These are phyloP conservation scores for Gymnopilus junonius DNA, from an alignment of 768 basidiomycete genomes.

Conservation along the genomic window DNA sequence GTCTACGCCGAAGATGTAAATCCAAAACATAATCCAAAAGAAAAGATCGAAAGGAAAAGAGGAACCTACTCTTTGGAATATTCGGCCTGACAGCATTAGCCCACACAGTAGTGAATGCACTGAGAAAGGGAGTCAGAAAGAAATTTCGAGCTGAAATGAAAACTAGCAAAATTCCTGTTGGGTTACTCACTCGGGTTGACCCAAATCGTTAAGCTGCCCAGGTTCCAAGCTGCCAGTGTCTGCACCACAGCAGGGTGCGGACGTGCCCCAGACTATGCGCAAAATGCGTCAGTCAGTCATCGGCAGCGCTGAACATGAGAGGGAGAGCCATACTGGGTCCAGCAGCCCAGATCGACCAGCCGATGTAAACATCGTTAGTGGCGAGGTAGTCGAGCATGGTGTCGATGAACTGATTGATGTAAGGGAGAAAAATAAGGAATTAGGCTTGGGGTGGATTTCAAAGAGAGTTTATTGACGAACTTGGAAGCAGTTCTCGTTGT, in stretches of 20 bases:
- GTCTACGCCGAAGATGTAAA: conserved; percentile 2
- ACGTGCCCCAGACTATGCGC: conserved; percentile 45
- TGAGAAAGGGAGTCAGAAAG: conserved; percentile 14
- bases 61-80: conserved; percentile 32
- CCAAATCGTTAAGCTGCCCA: conserved; percentile 39
- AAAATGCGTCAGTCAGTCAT: not conserved
- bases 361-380: conserved; percentile 49
- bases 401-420: conserved; percentile 38
- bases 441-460: too few species aligned
- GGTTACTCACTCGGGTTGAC: conserved; percentile 38
- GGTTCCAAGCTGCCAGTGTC: conserved; percentile 50
- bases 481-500: conserved; percentile 46
- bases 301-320: not conserved
- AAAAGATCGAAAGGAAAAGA: not conserved
- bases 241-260: conserved; percentile 46
- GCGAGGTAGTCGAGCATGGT: conserved; percentile 45
- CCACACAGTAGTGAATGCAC: conserved; percentile 45
- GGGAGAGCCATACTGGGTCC: conserved; percentile 40
- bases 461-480: too few species aligned
- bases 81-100: conserved; percentile 39
- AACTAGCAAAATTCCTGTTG: not conserved
- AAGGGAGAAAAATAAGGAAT: too few species aligned
- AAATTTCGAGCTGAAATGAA: not conserved
- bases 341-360: conserved; percentile 53
- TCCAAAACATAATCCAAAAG: not conserved